Evolutionary conservation across 23 red algal genomes (phyloP).

Genomic region (Chondrus crispus): DNA sequence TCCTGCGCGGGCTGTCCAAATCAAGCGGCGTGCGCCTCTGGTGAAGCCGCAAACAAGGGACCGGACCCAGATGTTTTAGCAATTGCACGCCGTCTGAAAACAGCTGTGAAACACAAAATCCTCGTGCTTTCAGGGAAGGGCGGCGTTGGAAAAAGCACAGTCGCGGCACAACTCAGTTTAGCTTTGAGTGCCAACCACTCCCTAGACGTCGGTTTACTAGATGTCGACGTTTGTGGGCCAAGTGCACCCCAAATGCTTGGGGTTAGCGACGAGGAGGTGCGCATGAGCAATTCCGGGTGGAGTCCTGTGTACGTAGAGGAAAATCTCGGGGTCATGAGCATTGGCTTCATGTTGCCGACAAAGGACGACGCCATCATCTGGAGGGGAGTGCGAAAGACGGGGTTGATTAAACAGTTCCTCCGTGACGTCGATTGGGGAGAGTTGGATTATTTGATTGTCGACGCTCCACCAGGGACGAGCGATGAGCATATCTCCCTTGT

Average conservation of each 20-base stretch:
- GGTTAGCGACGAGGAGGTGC: slow-evolving; percentile 77
- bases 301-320: slow-evolving; percentile 82
- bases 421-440: slow-evolving; percentile 93
- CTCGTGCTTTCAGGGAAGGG: slow-evolving; percentile 94
- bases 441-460: slow-evolving; percentile 94
- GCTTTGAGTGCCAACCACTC: slow-evolving; percentile 30
- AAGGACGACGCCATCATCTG: slow-evolving; percentile 94
- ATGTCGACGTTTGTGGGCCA: slow-evolving; percentile 95
- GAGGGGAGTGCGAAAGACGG: slow-evolving; percentile 90
- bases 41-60: slow-evolving; percentile 25
- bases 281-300: slow-evolving; percentile 81
- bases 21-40: slow-evolving; percentile 75
- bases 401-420: slow-evolving; percentile 95
- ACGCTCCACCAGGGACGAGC: slow-evolving; percentile 92
- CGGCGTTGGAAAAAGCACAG: slow-evolving; percentile 90
- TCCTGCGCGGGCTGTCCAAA: slow-evolving; percentile 94
- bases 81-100: slow-evolving; percentile 25
- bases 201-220: slow-evolving; percentile 72
- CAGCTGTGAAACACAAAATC: slow-evolving; percentile 65
- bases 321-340: slow-evolving; percentile 94
- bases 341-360: slow-evolving; percentile 87
- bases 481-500: slow-evolving; percentile 98
- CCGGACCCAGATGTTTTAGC: slow-evolving; percentile 41
- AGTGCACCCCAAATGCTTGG: slow-evolving; percentile 83
- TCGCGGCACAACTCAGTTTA: slow-evolving; percentile 75